Base-by-base conservation (phyloP, 2,329 filamentous ascomycete genomes). In the Calonectria henricotiae region DNA sequence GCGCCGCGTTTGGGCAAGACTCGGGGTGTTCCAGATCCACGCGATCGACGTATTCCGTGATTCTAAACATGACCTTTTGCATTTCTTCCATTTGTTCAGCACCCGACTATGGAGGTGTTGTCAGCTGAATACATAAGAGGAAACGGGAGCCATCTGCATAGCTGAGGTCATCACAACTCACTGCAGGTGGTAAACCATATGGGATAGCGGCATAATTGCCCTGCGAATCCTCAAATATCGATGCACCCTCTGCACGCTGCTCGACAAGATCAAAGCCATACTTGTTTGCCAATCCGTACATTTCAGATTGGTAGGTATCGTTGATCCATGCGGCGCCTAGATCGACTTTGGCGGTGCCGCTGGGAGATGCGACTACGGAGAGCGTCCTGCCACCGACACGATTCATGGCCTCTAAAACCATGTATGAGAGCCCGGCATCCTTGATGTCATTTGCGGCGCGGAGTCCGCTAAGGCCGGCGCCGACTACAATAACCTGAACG, bases 381-480 rank as follows among this genome's bases (percentile, higher is more conserved):
- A 63, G 20, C 3, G 61, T 63, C 23, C 30, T 51, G 12, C 66
- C 66, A 4, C 66, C 47, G 8, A 63, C 60, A 27, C 47, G 60
- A 12, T 64, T 46, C 37, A 44, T 63, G 17, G 66, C 66, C 39
- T 68, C 66, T 3, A 64, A 27, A 12, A 68, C 49, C 13, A 64
- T 41, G 17, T 55, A 68, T 2, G 66, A 63, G 12, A 43, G 25
- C 5, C 47, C 66, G 15, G 58, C 66, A 30, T 47, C 15, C 2
- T 58, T 47, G 2, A 68, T 2, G 7, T 68, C 66, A 3, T 20
- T 35, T 8, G 66, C 66, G 4, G 66, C 66, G 9, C 47, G 58
- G 5, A 68, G 46, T n/a, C 66, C 66, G 17, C 58, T 63, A 20
- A 63, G 66, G 2, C 66, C 66, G 15, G 60, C 47, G 17, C 66